Percentiles rank a stretch among this genome's conserved stretches.
Evolutionary conservation across 2,329 filamentous ascomycete genomes (phyloP).

Genomic region (Ophiocordyceps camponoti-floridani): DNA sequence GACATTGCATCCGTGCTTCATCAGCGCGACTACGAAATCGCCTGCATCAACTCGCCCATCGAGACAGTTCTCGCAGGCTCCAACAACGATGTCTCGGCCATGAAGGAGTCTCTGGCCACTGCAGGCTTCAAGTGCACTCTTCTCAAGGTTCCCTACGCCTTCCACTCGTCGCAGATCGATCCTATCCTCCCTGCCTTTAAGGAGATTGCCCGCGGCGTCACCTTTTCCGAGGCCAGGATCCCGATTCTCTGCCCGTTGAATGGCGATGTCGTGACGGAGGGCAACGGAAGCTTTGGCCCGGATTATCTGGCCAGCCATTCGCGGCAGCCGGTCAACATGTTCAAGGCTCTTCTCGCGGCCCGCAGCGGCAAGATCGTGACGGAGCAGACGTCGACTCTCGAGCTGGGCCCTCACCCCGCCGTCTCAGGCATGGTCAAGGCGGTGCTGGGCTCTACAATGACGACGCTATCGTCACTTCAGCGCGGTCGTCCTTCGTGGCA

Average conservation of each 20-base stretch:
- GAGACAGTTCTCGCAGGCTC: slow-evolving; percentile 24
- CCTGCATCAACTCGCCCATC: slow-evolving; percentile 45
- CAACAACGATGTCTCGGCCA: background rate
- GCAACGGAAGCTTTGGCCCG: background rate
- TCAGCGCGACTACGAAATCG: slow-evolving; percentile 7
- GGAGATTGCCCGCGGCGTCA: background rate
- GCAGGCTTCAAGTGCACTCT: slow-evolving; percentile 10
- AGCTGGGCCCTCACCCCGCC: slow-evolving; percentile 1
- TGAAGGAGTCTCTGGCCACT: slow-evolving; percentile 10
- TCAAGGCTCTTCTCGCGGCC: background rate
- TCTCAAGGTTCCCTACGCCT: slow-evolving; percentile 9
- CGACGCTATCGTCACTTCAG: slow-evolving; percentile 18
- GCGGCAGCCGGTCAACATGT: slow-evolving; percentile 1
- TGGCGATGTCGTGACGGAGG: background rate
- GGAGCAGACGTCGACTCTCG: background rate
- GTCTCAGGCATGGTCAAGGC: slow-evolving; percentile 1
- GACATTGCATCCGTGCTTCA: slow-evolving; percentile 9
- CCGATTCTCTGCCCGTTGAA: background rate
- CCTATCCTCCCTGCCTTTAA: background rate
- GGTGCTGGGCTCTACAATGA: background rate
- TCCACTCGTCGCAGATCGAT: slow-evolving; percentile 1
- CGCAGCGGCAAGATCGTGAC: background rate
- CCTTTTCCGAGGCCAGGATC: slow-evolving; percentile 1
- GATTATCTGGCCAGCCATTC: slow-evolving; percentile 1
- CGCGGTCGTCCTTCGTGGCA: slow-evolving; percentile 30